Percentiles rank a stretch among this genome's conserved stretches.
These are phyloP conservation scores for Ziziphus jujuba DNA, from an alignment of 306 rosid species.

Conservation along the genomic window DNA sequence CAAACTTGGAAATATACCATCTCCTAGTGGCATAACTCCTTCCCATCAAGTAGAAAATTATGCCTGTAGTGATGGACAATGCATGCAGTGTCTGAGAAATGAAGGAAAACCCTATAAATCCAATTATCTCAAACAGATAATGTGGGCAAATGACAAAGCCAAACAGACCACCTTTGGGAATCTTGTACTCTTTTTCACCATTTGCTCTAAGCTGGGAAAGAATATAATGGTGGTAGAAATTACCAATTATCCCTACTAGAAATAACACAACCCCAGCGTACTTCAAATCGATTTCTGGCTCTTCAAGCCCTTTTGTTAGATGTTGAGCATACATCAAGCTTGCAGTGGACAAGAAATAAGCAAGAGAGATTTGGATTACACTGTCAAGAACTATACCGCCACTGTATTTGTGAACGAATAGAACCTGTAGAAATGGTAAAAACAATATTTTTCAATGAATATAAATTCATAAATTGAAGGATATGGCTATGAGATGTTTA, in stretches of 20 bases:
- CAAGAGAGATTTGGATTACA: conserved; percentile 32
- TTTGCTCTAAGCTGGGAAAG: conserved; percentile 57
- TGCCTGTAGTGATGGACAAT: conserved; percentile 44
- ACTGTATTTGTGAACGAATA: conserved; percentile 67
- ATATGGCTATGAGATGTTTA: background rate
- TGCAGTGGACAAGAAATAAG: conserved; percentile 42
- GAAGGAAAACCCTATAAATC: conserved; percentile 52
- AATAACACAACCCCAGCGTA: conserved; percentile 51
- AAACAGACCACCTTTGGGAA: conserved; percentile 85
- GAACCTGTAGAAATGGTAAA: conserved; percentile 54
- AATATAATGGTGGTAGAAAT: conserved; percentile 76
- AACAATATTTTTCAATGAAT: too few relatives aligned
- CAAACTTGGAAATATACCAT: conserved; percentile 80
- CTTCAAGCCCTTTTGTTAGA: conserved; percentile 40
- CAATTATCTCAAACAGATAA: conserved; percentile 71
- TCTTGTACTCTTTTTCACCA: conserved; percentile 64
- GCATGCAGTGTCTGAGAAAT: conserved; percentile 64
- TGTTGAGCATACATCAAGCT: conserved; percentile 52
- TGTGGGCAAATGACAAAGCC: conserved; percentile 69
- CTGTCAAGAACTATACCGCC: conserved; percentile 49
- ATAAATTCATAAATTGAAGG: too few relatives aligned
- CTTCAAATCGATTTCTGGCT: conserved; percentile 51
- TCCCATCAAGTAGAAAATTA: conserved; percentile 47
- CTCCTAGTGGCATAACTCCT: conserved; percentile 70
- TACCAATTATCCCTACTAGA: conserved; percentile 62